Evolutionary conservation across 1,284 basidiomycete species (phyloP), one percentile per base, ranked within the genome.

Genomic region (Porodaedalea pini): DNA sequence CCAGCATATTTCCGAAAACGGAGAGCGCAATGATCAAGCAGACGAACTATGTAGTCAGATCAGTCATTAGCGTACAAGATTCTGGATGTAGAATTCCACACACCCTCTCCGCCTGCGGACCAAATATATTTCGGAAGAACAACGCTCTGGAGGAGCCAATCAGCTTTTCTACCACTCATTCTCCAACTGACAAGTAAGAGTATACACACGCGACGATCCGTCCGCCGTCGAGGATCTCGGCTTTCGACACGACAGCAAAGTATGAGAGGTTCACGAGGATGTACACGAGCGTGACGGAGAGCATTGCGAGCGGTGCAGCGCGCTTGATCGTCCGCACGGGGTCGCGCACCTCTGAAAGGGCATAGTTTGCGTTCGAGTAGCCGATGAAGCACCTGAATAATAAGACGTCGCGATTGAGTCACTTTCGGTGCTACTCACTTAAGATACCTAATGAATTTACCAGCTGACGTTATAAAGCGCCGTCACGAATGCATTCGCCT

Each of bases 291-390:
- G 80, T 76, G 2, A 85, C 79, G 21, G 73, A 72, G n/a, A 75
- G 56, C 73, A 88, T 79, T 0, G 85, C 85, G 4, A 86, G 64
- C 1, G 86, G 85, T 4, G 81, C 85, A 0, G 86, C 86, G 4
- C 76, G 70, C 66, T 82, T 86, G 65, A 89, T 79, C 0, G 86
- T 88, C 34, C 76, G 75, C 3, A 87, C 76, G 0, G 86, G 86
- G 62, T 88, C 75, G 23, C 76, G 77, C 11, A 87, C 74, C 65
- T 89, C 86, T 3, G 84, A 86, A 2, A 89, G 72, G 0, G 82
- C 83, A 60, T 86, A 88, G 65, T 88, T 88, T 11, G 83, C 85
- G 57, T 84, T 86, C 0, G 81, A 80, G 65, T 87, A 89, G 0
- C 86, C 86, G 51, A 78, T 75, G 65, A 81, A 86, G 0, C 83